Percentiles rank a stretch among this genome's conserved stretches.
Evolutionary conservation across 495 filamentous ascomycete genomes (phyloP).

Genomic region (Penicillium daleae): DNA sequence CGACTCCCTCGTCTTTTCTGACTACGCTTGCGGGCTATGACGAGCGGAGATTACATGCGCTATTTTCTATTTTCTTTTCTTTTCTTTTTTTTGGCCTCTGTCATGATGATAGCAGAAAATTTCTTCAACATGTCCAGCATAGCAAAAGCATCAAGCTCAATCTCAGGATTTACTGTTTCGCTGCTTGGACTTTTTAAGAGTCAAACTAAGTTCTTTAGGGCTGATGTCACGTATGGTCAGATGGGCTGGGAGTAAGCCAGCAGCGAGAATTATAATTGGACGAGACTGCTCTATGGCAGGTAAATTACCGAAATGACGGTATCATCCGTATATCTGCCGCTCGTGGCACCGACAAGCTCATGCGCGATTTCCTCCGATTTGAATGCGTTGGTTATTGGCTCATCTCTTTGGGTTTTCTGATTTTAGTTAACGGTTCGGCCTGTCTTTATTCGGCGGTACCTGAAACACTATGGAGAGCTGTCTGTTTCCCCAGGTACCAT

Average conservation of each 20-base stretch:
- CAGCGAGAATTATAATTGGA: slow-evolving; percentile 21
- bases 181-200: neutral
- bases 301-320: slow-evolving; percentile 9
- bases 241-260: neutral
- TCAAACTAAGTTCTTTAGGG: slow-evolving; percentile 15
- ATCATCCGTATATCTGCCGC: slow-evolving; percentile 1
- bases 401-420: neutral
- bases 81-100: too few relatives aligned
- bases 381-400: slow-evolving; percentile 7
- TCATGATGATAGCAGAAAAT: neutral
- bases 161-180: neutral
- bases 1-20: too few relatives aligned
- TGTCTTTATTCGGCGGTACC: slow-evolving; percentile 3
- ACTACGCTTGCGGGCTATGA: slow-evolving; percentile 10
- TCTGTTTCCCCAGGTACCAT: slow-evolving; percentile 7
- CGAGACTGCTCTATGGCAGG: neutral
- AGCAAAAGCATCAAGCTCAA: slow-evolving; percentile 10
- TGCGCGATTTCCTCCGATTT: slow-evolving; percentile 11
- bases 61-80: slow-evolving; percentile 15
- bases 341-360: slow-evolving; percentile 1
- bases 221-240: slow-evolving; percentile 24
- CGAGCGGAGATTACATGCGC: slow-evolving; percentile 20
- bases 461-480: slow-evolving; percentile 5
- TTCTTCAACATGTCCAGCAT: neutral
- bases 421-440: neutral